A percentile compares a stretch with the other conserved stretches of the same genome.
phyloP scores from a whole-genome alignment of 139 green algal species.

The Deuterostichococcus epilithicus region DNA sequence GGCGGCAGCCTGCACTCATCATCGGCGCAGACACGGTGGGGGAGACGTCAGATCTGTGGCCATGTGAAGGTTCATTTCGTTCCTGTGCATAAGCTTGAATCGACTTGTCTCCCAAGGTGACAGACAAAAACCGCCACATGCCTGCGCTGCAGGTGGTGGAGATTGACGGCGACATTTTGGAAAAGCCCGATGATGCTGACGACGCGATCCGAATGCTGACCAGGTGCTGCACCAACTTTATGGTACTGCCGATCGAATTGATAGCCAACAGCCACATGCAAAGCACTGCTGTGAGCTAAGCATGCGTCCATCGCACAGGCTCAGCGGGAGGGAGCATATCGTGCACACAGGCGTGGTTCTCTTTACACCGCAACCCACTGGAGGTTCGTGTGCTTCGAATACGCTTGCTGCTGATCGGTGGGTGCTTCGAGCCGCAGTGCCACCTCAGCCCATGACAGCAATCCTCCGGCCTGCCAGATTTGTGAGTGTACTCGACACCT shows the following conservation, averaged over 20 bases:
- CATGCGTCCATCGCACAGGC: conserved; percentile 12
- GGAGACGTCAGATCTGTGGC: no score
- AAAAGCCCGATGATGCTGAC: conserved; percentile 72
- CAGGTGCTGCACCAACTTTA: conserved; percentile 16
- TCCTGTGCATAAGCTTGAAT: neutral
- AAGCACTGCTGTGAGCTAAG: neutral
- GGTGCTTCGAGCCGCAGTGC: no score
- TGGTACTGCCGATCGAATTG: conserved; percentile 13
- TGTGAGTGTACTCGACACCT: no score
- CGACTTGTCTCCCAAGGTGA: no score
- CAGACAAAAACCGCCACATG: no score
- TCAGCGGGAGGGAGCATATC: conserved; percentile 58
- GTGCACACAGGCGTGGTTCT: conserved; percentile 87
- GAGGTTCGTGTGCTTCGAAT: neutral
- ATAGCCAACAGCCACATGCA: neutral
- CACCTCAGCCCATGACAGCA: no score
- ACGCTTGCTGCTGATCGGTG: neutral
- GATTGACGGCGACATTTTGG: conserved; percentile 62
- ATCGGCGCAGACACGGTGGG: conserved; percentile 79
- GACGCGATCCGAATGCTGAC: conserved; percentile 70
- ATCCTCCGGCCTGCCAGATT: no score
- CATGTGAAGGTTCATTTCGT: neutral
- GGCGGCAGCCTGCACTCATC: conserved; percentile 44
- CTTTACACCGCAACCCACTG: conserved; percentile 32
- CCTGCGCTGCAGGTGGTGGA: conserved; percentile 72